phyloP scores from a whole-genome alignment of 2,329 filamentous ascomycete species.

The Juglanconis sp. region DNA sequence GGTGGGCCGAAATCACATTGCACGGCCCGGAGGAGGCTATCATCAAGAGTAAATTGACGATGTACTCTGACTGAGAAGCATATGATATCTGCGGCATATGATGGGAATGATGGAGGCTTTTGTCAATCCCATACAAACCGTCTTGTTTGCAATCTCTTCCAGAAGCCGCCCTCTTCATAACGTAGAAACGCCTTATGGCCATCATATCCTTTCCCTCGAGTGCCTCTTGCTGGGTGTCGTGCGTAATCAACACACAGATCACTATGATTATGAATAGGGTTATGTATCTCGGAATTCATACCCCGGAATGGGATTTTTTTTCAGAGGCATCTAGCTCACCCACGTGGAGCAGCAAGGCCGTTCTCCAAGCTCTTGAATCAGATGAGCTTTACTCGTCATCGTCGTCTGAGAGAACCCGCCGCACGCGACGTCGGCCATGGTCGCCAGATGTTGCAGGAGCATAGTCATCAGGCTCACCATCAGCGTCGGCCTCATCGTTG shows the following conservation, averaged over 20 bases:
- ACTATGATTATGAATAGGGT: no score
- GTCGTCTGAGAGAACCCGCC: constrained; percentile 55
- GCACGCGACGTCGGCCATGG: constrained; percentile 43
- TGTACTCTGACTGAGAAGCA: not conserved
- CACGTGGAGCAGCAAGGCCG: not conserved
- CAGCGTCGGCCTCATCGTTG: constrained; percentile 47
- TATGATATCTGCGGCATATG: not conserved
- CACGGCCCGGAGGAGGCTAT: not conserved
- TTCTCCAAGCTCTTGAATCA: not conserved
- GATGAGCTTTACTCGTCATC: constrained; percentile 45
- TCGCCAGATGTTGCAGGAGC: constrained; percentile 34
- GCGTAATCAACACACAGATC: no score
- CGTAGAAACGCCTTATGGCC: no score
- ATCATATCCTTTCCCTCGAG: no score
- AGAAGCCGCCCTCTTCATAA: no score
- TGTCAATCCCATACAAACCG: no score
- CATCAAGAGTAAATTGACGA: not conserved
- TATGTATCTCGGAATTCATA: no score
- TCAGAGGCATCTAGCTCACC: not conserved
- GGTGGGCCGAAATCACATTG: not conserved
- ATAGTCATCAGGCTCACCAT: constrained; percentile 52
- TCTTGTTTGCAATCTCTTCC: no score
- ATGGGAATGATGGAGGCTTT: no score
- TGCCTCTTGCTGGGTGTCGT: no score
- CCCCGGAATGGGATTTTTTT: no score